These are phyloP conservation scores for Acanthamoeba culbertsoni DNA, from an alignment of 208 protist species.

Conservation along the genomic window DNA sequence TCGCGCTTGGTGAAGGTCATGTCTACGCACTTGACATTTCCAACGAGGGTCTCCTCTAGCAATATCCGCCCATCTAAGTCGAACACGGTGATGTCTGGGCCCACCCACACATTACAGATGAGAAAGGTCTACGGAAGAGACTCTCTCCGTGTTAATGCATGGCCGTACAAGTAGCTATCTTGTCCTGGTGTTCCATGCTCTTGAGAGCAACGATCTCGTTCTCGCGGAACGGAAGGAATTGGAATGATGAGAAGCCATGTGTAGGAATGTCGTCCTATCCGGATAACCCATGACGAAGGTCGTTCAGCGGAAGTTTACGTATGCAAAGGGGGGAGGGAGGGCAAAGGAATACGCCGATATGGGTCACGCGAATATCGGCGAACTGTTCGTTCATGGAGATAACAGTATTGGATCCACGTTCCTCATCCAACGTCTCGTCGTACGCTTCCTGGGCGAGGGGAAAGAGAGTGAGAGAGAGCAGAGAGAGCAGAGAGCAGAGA, in stretches of 20 bases:
- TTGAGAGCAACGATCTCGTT: conserved; percentile 66
- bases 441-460: conserved; percentile 34
- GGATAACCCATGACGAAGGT: not conserved
- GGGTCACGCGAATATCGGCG: not conserved
- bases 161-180: conserved; percentile 57
- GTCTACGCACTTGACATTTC: conserved; percentile 22
- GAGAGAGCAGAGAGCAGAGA: not conserved
- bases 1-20: not conserved
- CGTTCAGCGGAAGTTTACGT: not conserved
- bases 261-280: conserved; percentile 16
- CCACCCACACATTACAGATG: not conserved
- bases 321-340: not conserved
- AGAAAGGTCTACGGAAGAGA: not conserved
- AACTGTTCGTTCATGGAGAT: conserved; percentile 69
- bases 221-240: conserved; percentile 61
- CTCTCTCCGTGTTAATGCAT: too few relatives aligned
- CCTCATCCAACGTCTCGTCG: conserved; percentile 72
- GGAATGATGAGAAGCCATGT: conserved; percentile 61
- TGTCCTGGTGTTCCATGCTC: conserved; percentile 57
- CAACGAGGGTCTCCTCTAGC: conserved; percentile 6
- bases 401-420: conserved; percentile 65
- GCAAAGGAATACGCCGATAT: not conserved
- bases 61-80: not conserved
- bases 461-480: not conserved
- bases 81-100: conserved; percentile 40